phyloP scores from a whole-genome alignment of 2,329 filamentous ascomycete genomes.

The Gyromitra esculenta region DNA sequence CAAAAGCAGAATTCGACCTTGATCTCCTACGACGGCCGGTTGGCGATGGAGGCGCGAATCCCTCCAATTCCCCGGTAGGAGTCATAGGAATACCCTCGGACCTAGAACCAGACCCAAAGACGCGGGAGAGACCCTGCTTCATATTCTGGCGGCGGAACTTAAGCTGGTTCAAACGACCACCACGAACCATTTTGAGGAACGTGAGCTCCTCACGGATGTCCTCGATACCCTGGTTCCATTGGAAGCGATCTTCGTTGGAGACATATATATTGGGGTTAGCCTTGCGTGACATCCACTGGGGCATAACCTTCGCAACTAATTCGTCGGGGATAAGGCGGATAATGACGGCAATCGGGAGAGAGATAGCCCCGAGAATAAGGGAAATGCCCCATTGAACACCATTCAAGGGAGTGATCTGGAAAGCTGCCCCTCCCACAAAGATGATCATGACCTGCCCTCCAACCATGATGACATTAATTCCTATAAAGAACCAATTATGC shows the following conservation, averaged over 20 bases:
- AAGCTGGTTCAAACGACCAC: conserved; percentile 81
- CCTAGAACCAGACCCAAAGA: conserved; percentile 69
- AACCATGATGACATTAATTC: conserved; percentile 86
- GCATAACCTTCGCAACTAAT: conserved; percentile 65
- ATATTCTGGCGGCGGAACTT: conserved; percentile 69
- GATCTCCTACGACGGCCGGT: conserved; percentile 73
- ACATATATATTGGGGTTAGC: conserved; percentile 66
- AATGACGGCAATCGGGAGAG: conserved; percentile 81
- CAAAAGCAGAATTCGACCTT: conserved; percentile 68
- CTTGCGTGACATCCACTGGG: conserved; percentile 58
- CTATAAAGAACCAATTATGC: conserved; percentile 87
- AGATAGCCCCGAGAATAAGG: conserved; percentile 82
- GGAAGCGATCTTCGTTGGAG: conserved; percentile 72
- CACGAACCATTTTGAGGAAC: conserved; percentile 81
- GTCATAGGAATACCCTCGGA: conserved; percentile 71
- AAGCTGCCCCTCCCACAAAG: conserved; percentile 82
- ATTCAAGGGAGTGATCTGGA: conserved; percentile 76
- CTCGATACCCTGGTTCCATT: conserved; percentile 76
- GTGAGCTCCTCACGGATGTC: conserved; percentile 83
- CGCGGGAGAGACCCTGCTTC: conserved; percentile 74
- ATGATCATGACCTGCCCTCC: conserved; percentile 90
- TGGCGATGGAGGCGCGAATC: conserved; percentile 65
- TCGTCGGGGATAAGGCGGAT: conserved; percentile 85
- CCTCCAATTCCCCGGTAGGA: conserved; percentile 65
- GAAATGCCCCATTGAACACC: conserved; percentile 88